These are phyloP conservation scores for Elaeis guineensis DNA, from an alignment of 176 grass and related monocot species.

Conservation along the genomic window DNA sequence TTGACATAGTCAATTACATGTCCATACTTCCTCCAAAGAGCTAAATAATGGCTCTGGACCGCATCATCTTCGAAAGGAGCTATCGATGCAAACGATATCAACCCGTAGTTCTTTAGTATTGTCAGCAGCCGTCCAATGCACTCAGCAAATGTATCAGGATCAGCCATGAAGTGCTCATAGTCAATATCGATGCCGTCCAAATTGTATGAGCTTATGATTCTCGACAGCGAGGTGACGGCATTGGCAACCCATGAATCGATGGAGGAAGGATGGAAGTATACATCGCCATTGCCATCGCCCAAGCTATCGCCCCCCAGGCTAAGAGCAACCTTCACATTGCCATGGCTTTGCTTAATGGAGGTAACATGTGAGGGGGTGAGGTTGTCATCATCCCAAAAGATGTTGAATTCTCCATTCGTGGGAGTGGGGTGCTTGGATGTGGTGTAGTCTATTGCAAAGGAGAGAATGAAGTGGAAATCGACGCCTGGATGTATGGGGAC, in stretches of 20 bases:
- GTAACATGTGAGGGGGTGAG: neutral
- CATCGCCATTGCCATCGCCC: neutral
- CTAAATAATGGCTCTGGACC: neutral
- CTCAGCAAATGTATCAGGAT: conserved; percentile 8
- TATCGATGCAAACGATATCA: conserved; percentile 10
- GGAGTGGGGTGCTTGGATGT: neutral
- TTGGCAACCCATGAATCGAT: conserved; percentile 10
- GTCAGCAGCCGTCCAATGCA: conserved; percentile 12
- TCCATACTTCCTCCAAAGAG: conserved; percentile 5
- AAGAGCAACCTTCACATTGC: conserved; percentile 3
- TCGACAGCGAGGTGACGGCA: conserved; percentile 4
- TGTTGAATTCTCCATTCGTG: conserved; percentile 4
- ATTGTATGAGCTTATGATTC: conserved; percentile 1
- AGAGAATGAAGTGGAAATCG: conserved; percentile 3
- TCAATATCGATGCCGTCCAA: conserved; percentile 10
- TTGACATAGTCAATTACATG: conserved; percentile 12
- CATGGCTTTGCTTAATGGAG: neutral
- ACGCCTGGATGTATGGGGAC: neutral
- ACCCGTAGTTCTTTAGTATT: neutral
- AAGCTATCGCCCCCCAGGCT: conserved; percentile 12
- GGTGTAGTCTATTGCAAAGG: conserved; percentile 15
- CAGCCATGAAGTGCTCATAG: conserved; percentile 14
- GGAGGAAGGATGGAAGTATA: conserved; percentile 6
- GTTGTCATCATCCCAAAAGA: conserved; percentile 1
- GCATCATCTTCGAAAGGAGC: conserved; percentile 1